These are phyloP conservation scores for Yamadazyma dendronema DNA, from an alignment of 1,139 yeast genomes.

Conservation along the genomic window DNA sequence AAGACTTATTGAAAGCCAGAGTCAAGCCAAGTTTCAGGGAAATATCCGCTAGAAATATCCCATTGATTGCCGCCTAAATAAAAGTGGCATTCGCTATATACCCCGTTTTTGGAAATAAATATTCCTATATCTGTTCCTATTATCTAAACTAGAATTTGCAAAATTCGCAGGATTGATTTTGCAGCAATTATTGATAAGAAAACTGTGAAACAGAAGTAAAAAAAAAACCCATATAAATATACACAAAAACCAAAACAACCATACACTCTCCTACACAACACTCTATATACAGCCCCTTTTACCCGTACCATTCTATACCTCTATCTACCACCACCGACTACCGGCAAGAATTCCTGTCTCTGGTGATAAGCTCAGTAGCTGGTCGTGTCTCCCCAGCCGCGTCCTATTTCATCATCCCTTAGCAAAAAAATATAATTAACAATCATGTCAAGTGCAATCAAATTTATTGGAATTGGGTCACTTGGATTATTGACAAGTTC, in stretches of 20 bases:
- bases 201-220: not conserved
- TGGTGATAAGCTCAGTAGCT: too few species aligned
- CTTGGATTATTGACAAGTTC: constrained; percentile 49
- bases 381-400: not conserved
- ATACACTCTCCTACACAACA: too few species aligned
- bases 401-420: constrained; percentile 4
- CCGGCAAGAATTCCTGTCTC: too few species aligned
- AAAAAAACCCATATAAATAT: not conserved
- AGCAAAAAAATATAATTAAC: not conserved
- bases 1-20: constrained; percentile 17
- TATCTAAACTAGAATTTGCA: too few species aligned
- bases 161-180: too few species aligned
- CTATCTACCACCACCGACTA: too few species aligned
- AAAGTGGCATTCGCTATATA: not conserved
- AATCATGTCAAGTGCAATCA: constrained; percentile 43
- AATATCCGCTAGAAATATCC: constrained; percentile 19
- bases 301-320: too few species aligned
- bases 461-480: constrained; percentile 51
- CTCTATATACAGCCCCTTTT: too few species aligned
- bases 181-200: not conserved
- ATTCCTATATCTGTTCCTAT: too few species aligned
- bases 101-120: too few species aligned
- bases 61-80: constrained; percentile 11
- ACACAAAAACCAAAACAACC: too few species aligned
- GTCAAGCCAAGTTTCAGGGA: constrained; percentile 17